phyloP scores from a whole-genome alignment of 768 basidiomycete genomes.

The Imleria badia region DNA sequence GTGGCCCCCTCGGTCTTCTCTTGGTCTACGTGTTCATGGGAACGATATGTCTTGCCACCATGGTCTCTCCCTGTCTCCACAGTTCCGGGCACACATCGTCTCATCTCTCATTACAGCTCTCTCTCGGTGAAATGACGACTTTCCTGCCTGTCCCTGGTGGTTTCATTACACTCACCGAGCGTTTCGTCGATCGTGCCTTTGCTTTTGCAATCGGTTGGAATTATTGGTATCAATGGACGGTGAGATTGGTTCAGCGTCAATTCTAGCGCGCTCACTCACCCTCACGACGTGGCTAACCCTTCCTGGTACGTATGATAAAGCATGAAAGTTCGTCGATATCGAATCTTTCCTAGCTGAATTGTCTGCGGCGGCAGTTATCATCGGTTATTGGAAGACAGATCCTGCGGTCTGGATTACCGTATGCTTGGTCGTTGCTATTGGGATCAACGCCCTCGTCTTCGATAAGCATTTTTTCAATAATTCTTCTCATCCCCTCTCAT shows the following conservation, averaged over 20 bases:
- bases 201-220: slow-evolving; percentile 5
- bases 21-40: neutral
- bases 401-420: neutral
- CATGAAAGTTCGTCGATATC: neutral
- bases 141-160: slow-evolving; percentile 2
- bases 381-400: neutral
- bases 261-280: neutral
- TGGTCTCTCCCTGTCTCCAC: neutral
- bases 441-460: neutral
- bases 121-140: slow-evolving; percentile 2
- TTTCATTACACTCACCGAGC: slow-evolving; percentile 4
- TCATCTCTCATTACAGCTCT: neutral
- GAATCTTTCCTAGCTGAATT: neutral
- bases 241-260: neutral
- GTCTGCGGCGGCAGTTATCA: neutral
- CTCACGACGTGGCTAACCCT: neutral
- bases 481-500: neutral
- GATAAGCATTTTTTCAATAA: neutral
- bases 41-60: neutral
- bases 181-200: slow-evolving; percentile 3
- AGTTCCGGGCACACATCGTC: neutral
- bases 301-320: neutral
- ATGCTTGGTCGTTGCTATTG: neutral
- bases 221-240: slow-evolving; percentile 3
- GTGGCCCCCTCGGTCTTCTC: slow-evolving; percentile 1